Evolutionary conservation across 2,329 filamentous ascomycete species (phyloP), one percentile per base, ranked within the genome.

Genomic region (Metarhizium anisopliae): DNA sequence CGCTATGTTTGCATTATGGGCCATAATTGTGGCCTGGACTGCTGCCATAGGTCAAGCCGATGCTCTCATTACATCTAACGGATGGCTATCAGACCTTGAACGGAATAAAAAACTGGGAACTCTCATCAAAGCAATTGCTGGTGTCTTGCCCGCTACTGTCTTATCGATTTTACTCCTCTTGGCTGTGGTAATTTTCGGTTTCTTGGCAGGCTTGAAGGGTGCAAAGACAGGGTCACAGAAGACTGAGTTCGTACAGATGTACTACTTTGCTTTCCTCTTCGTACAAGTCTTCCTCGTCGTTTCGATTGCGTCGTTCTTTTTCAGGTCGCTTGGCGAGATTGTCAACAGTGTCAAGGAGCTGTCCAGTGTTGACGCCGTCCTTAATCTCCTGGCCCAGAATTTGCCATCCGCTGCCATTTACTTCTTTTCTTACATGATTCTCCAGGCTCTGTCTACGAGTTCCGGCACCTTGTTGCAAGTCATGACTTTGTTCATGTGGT

Each of bases 371-470:
- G 72, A 75, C n/a, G 79, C 78, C 42, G 82, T 95, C 56, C 83
- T 94, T 0, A 70, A 82, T 18, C 77, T 88, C 0, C 74, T 99
- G 32, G 93, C 93, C 0, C 69, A 77, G 11, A 94, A 92, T 58
- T 75, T 99, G 5, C 94, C 94, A 2, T 88, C 84, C 62, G 87
- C 92, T 0, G 88, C 90, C 63, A 96, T 96, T 67, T 99, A 97
- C 71, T 99, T 97, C 76, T 97, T 96, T 77, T 93, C 90, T 1
- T 99, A 99, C 79, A 92, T 99, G 85, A 87, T 96, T 67, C 84
- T 99, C 10, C 94, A 97, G 66, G 90, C 92, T 0, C 79, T 97
- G 63, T 91, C 90, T 59, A 91, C 90, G 59, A 96, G 91, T 69
- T 93, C 93, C 1, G 91, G 89, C 69, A 93, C 90, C 1, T 76